Evolutionary conservation across 2,329 filamentous ascomycete species (phyloP).

Genomic region (Fusarium tricinctum): DNA sequence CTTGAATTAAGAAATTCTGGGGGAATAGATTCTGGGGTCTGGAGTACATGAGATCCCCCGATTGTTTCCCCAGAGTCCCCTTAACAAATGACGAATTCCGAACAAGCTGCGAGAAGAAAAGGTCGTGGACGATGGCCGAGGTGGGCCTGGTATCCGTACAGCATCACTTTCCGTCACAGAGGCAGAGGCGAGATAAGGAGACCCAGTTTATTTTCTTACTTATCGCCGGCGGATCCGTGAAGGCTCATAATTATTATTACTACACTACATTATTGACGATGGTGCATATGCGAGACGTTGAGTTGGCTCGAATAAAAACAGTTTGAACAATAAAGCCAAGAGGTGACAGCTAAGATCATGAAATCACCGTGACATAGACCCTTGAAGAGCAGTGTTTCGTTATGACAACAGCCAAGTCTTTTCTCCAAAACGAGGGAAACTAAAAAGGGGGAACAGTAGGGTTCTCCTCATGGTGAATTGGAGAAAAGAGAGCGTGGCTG

Average conservation of each 20-base stretch:
- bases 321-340: neutral
- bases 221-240: conserved; percentile 33
- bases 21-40: conserved; percentile 41
- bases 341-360: conserved; percentile 10
- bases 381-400: conserved; percentile 7
- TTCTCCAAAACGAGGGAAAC: conserved; percentile 39
- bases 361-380: conserved; percentile 20
- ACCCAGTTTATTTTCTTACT: conserved; percentile 37
- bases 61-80: conserved; percentile 32
- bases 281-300: conserved; percentile 10
- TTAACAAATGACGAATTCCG: conserved; percentile 14
- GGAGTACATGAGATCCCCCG: conserved; percentile 22
- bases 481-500: conserved; percentile 27
- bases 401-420: conserved; percentile 33
- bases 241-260: no score
- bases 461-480: conserved; percentile 44
- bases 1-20: conserved; percentile 24
- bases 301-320: neutral
- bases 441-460: conserved; percentile 3
- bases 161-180: conserved; percentile 33
- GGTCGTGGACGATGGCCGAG: conserved; percentile 40
- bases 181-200: conserved; percentile 16
- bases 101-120: conserved; percentile 6
- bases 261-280: neutral
- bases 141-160: conserved; percentile 22